Conservation (phyloP, 352 stramenopile species). For the Phytophthora meadii region DNA sequence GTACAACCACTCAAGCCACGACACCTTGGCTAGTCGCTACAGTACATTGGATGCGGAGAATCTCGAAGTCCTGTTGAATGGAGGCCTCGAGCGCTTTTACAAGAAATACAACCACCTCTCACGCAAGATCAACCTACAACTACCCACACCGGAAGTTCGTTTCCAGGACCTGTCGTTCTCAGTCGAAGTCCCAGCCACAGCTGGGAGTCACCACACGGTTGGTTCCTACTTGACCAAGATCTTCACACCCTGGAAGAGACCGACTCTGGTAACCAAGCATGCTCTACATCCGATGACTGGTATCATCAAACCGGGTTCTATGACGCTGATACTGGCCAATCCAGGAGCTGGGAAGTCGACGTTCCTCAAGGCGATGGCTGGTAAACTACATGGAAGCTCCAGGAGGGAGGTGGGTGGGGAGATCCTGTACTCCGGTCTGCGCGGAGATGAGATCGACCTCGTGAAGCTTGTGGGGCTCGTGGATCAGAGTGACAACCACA, state of each 20-base stretch:
- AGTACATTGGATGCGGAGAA: conserved; percentile 52
- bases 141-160: conserved; percentile 24
- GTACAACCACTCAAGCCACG: conserved; percentile 50
- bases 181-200: conserved; percentile 41
- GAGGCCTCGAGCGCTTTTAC: conserved; percentile 54
- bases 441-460: conserved; percentile 54
- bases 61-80: conserved; percentile 61
- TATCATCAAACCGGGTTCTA: conserved; percentile 64
- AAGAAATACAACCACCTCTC: conserved; percentile 30
- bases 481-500: conserved; percentile 88
- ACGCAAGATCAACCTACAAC: conserved; percentile 21
- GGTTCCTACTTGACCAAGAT: conserved; percentile 36
- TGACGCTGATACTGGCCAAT: conserved; percentile 53
- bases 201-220: conserved; percentile 49
- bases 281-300: conserved; percentile 72
- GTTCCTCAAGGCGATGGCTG: conserved; percentile 70
- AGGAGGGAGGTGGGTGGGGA: conserved; percentile 42
- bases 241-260: conserved; percentile 60
- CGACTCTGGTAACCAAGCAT: conserved; percentile 43
- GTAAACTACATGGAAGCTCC: conserved; percentile 59
- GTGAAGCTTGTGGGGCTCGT: conserved; percentile 73
- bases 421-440: conserved; percentile 58
- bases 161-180: conserved; percentile 26
- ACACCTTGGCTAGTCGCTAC: conserved; percentile 31
- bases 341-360: conserved; percentile 66